Percentiles rank a stretch among this genome's conserved stretches.
Evolutionary conservation across 73 alveolate species (phyloP).

Genomic region (Paramecium caudatum): DNA sequence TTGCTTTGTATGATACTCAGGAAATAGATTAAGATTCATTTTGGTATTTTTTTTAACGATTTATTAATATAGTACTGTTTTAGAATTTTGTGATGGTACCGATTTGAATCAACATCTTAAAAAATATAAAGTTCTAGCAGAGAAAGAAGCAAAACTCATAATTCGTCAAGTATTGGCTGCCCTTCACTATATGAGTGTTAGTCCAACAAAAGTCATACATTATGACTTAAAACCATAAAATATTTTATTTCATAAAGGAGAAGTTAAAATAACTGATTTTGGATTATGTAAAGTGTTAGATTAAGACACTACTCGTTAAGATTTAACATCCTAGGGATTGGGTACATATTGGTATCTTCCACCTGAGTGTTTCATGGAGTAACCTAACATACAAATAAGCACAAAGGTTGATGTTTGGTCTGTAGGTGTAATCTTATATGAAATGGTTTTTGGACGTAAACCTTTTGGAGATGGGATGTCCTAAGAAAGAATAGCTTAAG

Average conservation of each 20-base stretch:
- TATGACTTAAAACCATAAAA: slow-evolving; percentile 99
- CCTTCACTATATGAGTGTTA: slow-evolving; percentile 88
- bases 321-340: slow-evolving; percentile 98
- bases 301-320: slow-evolving; percentile 89
- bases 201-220: slow-evolving; percentile 92
- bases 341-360: slow-evolving; percentile 99
- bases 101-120: slow-evolving; percentile 88
- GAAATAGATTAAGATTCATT: slow-evolving; percentile 97
- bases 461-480: slow-evolving; percentile 95
- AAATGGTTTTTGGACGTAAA: slow-evolving; percentile 57
- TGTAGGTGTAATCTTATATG: slow-evolving; percentile 58
- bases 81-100: slow-evolving; percentile 98
- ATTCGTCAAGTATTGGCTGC: slow-evolving; percentile 96
- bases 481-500: slow-evolving; percentile 93
- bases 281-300: slow-evolving; percentile 97
- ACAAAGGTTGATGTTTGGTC: slow-evolving; percentile 82
- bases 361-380: slow-evolving; percentile 97
- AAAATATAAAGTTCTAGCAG: slow-evolving; percentile 79
- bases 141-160: slow-evolving; percentile 98
- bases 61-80: slow-evolving; percentile 84
- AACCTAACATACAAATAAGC: slow-evolving; percentile 88
- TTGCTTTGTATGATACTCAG: slow-evolving; percentile 95
- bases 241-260: slow-evolving; percentile 96
- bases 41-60: slow-evolving; percentile 20
- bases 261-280: slow-evolving; percentile 98